phyloP scores from a whole-genome alignment of 495 filamentous ascomycete species.

The Bryoglossum gracile region DNA sequence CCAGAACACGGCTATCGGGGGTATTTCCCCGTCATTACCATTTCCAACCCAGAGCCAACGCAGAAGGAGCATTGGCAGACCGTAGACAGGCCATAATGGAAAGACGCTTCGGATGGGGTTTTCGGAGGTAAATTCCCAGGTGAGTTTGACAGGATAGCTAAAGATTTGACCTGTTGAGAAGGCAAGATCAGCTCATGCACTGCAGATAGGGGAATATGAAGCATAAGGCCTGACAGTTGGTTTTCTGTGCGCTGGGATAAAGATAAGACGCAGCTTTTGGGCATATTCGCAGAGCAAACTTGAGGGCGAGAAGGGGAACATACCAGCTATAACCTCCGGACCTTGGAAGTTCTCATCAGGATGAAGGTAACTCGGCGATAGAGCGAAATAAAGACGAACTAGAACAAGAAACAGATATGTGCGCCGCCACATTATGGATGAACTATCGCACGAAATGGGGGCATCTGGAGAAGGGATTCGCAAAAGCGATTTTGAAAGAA shows the following conservation, averaged over 20 bases:
- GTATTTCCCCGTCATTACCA: constrained; percentile 48
- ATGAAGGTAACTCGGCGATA: constrained; percentile 93
- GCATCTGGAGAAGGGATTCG: too few species aligned
- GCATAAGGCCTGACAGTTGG: too few species aligned
- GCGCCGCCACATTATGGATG: constrained; percentile 74
- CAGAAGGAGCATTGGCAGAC: constrained; percentile 82
- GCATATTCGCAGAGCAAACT: neutral
- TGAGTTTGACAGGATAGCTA: constrained; percentile 72
- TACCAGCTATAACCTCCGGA: constrained; percentile 94
- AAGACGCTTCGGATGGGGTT: constrained; percentile 89
- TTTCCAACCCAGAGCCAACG: constrained; percentile 73
- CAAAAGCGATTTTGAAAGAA: constrained; percentile 10
- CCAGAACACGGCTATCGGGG: constrained; percentile 79
- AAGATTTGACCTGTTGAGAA: constrained; percentile 69
- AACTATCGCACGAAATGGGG: constrained; percentile 15
- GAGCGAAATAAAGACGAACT: constrained; percentile 87
- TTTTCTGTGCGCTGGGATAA: too few species aligned
- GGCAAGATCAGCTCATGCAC: constrained; percentile 13
- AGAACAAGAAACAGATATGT: constrained; percentile 76
- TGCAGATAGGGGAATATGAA: neutral
- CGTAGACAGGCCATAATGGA: constrained; percentile 91
- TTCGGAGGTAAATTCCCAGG: constrained; percentile 90
- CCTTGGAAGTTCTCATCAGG: constrained; percentile 99
- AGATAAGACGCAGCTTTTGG: too few species aligned
- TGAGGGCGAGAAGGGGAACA: constrained; percentile 25